Evolutionary conservation across 2,329 filamentous ascomycete genomes (phyloP).

Genomic region (Alternaria sp.): DNA sequence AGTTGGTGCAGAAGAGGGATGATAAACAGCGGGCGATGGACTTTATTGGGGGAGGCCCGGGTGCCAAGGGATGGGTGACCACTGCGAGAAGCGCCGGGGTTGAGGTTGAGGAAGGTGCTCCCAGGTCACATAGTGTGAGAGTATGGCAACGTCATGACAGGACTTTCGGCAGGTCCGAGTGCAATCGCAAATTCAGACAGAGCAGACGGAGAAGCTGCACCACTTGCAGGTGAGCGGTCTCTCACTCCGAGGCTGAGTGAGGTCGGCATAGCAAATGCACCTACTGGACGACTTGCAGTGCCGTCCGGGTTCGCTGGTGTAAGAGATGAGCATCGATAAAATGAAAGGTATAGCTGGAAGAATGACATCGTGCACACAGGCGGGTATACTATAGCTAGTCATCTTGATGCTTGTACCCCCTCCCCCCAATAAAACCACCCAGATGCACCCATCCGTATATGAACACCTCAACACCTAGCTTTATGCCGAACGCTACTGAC

Average conservation of each 20-base stretch:
- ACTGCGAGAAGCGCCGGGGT: constrained; percentile 5
- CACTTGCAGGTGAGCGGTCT: constrained; percentile 24
- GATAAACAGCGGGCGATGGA: constrained; percentile 12
- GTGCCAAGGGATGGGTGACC: constrained; percentile 31
- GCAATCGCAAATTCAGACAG: constrained; percentile 1
- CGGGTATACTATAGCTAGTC: constrained; percentile 14
- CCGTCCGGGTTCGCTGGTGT: not conserved
- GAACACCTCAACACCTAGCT: not conserved
- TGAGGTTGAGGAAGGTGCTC: constrained; percentile 25
- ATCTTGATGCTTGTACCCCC: constrained; percentile 4
- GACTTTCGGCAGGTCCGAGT: not conserved
- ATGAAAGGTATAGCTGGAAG: not conserved
- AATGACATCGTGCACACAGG: constrained; percentile 8
- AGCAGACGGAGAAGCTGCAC: not conserved
- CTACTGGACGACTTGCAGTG: not conserved
- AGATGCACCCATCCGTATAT: constrained; percentile 1
- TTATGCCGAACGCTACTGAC: constrained; percentile 12
- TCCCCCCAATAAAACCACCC: not conserved
- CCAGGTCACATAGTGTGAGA: constrained; percentile 6
- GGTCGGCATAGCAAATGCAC: not conserved
- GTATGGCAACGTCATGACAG: constrained; percentile 14
- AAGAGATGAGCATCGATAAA: not conserved
- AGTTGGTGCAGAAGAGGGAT: constrained; percentile 24
- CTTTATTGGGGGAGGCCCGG: constrained; percentile 25
- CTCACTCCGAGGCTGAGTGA: constrained; percentile 20